Conservation (phyloP, 768 basidiomycete genomes). For the Termitomyces sp. region DNA sequence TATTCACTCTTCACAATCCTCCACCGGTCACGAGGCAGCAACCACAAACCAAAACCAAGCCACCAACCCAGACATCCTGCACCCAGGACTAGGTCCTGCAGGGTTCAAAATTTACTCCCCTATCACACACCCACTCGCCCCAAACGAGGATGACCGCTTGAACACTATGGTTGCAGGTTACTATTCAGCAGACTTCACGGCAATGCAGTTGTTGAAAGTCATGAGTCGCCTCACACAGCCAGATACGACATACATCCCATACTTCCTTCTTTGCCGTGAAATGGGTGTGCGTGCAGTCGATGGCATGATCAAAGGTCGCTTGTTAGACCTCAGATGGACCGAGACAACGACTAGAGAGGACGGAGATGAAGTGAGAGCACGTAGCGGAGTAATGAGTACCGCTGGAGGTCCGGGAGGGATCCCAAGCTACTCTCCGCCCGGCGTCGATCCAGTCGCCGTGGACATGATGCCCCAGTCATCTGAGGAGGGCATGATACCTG, state of each 20-base stretch:
- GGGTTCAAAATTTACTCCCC: slow-evolving; percentile 59
- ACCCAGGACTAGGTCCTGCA: slow-evolving; percentile 53
- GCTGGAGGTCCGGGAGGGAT: slow-evolving; percentile 2
- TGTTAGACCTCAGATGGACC: slow-evolving; percentile 75
- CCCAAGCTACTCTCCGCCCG: slow-evolving; percentile 15
- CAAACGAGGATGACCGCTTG: slow-evolving; percentile 22
- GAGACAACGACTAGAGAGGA: slow-evolving; percentile 58
- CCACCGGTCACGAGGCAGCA: slow-evolving; percentile 25
- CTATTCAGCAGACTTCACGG: slow-evolving; percentile 64
- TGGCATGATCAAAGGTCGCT: slow-evolving; percentile 75
- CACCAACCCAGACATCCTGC: slow-evolving; percentile 43
- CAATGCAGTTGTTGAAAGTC: slow-evolving; percentile 74
- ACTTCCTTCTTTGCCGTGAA: slow-evolving; percentile 79
- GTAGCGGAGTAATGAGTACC: slow-evolving; percentile 14
- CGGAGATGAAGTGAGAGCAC: slow-evolving; percentile 23
- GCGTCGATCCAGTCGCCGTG: slow-evolving; percentile 36
- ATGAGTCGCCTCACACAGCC: slow-evolving; percentile 72
- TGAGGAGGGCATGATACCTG: slow-evolving; percentile 25
- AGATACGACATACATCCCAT: slow-evolving; percentile 59
- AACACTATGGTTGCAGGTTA: slow-evolving; percentile 35
- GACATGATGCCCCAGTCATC: slow-evolving; percentile 23
- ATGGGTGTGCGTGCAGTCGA: slow-evolving; percentile 81
- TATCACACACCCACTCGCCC: slow-evolving; percentile 26
- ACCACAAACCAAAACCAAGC: slow-evolving; percentile 23
- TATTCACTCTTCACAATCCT: slow-evolving; percentile 71